These are phyloP conservation scores for Tylopilus sp. DNA, from an alignment of 1,284 basidiomycete genomes.

Conservation along the genomic window DNA sequence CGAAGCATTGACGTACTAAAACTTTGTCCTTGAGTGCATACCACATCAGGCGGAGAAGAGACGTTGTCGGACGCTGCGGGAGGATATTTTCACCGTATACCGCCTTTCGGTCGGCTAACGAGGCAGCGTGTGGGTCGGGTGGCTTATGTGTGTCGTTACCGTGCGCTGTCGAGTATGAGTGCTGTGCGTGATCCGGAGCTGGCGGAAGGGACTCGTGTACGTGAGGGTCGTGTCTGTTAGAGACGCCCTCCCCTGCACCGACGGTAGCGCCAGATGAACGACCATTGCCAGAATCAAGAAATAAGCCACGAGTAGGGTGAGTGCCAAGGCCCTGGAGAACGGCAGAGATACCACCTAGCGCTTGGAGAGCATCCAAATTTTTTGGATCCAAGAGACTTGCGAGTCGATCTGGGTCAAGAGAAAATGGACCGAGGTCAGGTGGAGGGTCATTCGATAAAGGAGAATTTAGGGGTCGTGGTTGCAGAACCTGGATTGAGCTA, in stretches of 20 bases:
- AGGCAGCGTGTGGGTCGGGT: constrained; percentile 45
- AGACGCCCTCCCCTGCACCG: constrained; percentile 37
- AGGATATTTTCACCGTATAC: constrained; percentile 86
- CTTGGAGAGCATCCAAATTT: constrained; percentile 61
- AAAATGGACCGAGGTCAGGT: constrained; percentile 70
- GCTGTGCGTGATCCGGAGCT: constrained; percentile 34
- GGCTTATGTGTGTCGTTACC: constrained; percentile 24
- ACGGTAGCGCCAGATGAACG: constrained; percentile 16
- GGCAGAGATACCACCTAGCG: constrained; percentile 71
- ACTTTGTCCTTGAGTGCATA: constrained; percentile 94
- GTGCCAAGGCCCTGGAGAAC: constrained; percentile 78
- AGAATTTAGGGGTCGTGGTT: constrained; percentile 16
- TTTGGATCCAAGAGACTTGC: constrained; percentile 91
- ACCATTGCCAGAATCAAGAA: constrained; percentile 1
- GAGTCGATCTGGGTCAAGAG: constrained; percentile 70
- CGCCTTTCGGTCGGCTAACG: constrained; percentile 60
- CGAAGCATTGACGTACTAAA: constrained; percentile 52
- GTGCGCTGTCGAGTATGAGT: constrained; percentile 30
- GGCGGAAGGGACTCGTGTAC: not conserved
- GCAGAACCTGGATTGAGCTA: not conserved
- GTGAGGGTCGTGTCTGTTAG: constrained; percentile 41
- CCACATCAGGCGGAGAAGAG: constrained; percentile 87
- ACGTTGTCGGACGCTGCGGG: constrained; percentile 76
- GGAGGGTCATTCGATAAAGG: constrained; percentile 53
- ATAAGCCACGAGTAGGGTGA: constrained; percentile 54